These are phyloP conservation scores for Cicer bijugum DNA, from an alignment of 306 rosid species.

Conservation along the genomic window DNA sequence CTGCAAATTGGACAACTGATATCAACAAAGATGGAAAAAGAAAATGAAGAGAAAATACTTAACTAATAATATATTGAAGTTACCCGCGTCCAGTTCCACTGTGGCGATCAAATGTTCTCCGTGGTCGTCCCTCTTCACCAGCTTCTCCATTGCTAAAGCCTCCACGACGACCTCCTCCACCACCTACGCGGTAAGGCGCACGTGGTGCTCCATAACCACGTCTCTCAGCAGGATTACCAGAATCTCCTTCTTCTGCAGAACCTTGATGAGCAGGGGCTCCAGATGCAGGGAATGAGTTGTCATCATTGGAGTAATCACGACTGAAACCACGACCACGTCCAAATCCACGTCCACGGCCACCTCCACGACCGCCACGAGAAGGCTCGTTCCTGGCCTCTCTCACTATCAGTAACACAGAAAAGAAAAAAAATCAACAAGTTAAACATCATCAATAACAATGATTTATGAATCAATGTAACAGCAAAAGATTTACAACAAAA, in stretches of 20 bases:
- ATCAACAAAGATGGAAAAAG: conserved; percentile 11
- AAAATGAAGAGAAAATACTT: background rate
- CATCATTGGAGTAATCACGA: conserved; percentile 59
- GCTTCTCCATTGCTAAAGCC: conserved; percentile 77
- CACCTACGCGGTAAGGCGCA: conserved; percentile 59
- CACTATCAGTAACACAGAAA: conserved; percentile 47
- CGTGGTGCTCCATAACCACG: conserved; percentile 76
- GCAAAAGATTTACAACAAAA: background rate
- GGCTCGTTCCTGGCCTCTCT: conserved; percentile 75
- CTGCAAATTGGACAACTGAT: conserved; percentile 51
- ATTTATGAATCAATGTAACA: conserved; percentile 10
- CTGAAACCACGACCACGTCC: conserved; percentile 55
- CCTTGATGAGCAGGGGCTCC: conserved; percentile 55
- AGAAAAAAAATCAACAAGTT: background rate
- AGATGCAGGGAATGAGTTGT: conserved; percentile 47
- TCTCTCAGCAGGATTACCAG: conserved; percentile 60
- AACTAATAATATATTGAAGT: background rate
- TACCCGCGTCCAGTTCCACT: conserved; percentile 92
- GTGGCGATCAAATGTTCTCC: conserved; percentile 75
- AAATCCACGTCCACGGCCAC: conserved; percentile 58
- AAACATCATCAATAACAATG: background rate
- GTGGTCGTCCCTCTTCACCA: conserved; percentile 74
- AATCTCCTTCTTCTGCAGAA: conserved; percentile 65
- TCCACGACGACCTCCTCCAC: conserved; percentile 76
- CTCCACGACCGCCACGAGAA: conserved; percentile 70